phyloP scores from a whole-genome alignment of 805 yeast species.

The Kodamaea kakaduensis region DNA sequence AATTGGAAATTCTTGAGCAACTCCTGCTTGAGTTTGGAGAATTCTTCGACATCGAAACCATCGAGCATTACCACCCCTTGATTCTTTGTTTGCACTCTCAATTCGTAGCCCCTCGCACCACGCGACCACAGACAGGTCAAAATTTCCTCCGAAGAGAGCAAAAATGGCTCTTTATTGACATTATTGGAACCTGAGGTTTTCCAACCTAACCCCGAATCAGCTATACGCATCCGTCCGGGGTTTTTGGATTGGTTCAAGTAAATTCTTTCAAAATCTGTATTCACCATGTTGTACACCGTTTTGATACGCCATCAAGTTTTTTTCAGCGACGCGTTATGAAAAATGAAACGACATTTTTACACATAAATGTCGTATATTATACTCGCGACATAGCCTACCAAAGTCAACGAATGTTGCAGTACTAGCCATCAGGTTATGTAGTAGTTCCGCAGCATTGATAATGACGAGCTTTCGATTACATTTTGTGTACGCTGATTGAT shows the following conservation, averaged over 20 bases:
- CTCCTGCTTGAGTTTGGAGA: conserved; percentile 75
- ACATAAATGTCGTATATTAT: too few relatives aligned
- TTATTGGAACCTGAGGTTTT: conserved; percentile 54
- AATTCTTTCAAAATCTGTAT: conserved; percentile 84
- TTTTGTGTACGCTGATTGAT: too few relatives aligned
- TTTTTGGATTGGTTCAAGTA: conserved; percentile 81
- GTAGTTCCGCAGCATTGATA: too few relatives aligned
- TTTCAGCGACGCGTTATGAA: conserved; percentile 4
- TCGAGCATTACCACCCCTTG: conserved; percentile 83
- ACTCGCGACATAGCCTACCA: too few relatives aligned
- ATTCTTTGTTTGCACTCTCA: conserved; percentile 84
- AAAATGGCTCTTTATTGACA: conserved; percentile 62
- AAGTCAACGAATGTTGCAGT: too few relatives aligned
- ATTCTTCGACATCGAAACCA: conserved; percentile 87
- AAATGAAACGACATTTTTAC: too few relatives aligned
- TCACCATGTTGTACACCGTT: conserved; percentile 33
- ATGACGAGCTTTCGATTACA: too few relatives aligned
- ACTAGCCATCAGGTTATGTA: too few relatives aligned
- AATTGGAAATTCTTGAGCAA: conserved; percentile 71
- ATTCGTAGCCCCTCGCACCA: conserved; percentile 87
- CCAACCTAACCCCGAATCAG: conserved; percentile 98
- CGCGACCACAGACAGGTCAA: conserved; percentile 84
- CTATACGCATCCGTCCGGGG: conserved; percentile 88
- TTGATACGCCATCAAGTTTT: not conserved
- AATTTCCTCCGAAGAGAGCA: conserved; percentile 83